Percentiles rank a stretch among this genome's conserved stretches.
These are phyloP conservation scores for Auricularia sp. DNA, from an alignment of 768 basidiomycete genomes.

Conservation along the genomic window DNA sequence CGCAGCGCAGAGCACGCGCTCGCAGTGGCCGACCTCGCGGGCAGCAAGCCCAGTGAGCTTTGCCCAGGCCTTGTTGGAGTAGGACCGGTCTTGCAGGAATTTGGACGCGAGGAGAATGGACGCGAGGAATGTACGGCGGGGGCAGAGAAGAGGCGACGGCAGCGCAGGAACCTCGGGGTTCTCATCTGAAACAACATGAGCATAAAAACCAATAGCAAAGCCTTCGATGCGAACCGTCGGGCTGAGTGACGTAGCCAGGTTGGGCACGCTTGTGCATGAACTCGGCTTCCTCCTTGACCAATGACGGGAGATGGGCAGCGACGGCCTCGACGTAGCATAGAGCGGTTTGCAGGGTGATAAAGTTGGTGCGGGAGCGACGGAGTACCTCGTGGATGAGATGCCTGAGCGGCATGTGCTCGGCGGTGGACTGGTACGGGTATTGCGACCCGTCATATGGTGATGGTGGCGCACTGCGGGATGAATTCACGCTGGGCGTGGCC, in stretches of 20 bases:
- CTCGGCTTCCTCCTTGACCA: conserved; percentile 40
- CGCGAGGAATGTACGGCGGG: conserved; percentile 79
- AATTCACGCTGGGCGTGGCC: background rate
- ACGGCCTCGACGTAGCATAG: conserved; percentile 80
- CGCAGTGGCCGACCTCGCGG: conserved; percentile 78
- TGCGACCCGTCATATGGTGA: background rate
- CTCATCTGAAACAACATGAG: background rate
- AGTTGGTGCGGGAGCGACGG: too few species aligned
- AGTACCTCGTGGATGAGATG: conserved; percentile 42
- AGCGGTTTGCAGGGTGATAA: conserved; percentile 66
- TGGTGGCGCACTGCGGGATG: background rate
- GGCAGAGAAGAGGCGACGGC: conserved; percentile 79
- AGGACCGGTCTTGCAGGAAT: conserved; percentile 87
- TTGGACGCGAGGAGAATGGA: conserved; percentile 84
- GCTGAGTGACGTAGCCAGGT: conserved; percentile 11
- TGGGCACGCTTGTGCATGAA: conserved; percentile 35
- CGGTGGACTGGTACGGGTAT: background rate
- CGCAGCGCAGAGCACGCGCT: conserved; percentile 76
- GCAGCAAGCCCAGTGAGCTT: conserved; percentile 84
- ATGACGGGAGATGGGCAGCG: conserved; percentile 56
- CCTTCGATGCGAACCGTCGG: too few species aligned
- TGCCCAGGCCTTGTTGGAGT: conserved; percentile 90
- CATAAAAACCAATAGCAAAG: background rate
- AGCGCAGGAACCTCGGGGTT: conserved; percentile 27
- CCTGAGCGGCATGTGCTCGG: conserved; percentile 37